Conservation (phyloP, 495 filamentous ascomycete species). For the Penicillium subrubescens region DNA sequence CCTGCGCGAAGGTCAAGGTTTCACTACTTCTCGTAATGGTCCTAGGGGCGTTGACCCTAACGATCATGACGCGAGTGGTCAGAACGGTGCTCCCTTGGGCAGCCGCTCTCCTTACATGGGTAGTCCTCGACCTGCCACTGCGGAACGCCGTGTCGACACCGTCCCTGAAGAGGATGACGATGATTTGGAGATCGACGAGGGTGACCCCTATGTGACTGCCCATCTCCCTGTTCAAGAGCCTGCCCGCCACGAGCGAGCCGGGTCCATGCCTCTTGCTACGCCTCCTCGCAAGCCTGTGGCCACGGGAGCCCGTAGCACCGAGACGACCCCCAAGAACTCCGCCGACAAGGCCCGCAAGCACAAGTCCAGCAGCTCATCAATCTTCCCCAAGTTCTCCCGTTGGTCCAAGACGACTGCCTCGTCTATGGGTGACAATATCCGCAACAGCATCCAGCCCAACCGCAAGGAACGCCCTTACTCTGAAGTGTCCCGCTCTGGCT, state of each 20-base stretch:
- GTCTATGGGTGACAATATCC: conserved; percentile 59
- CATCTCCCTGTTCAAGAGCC: conserved; percentile 39
- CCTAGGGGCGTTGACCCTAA: conserved; percentile 45
- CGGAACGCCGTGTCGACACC: conserved; percentile 82
- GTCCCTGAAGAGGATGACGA: conserved; percentile 81
- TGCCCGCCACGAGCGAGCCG: conserved; percentile 52
- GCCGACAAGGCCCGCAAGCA: conserved; percentile 83
- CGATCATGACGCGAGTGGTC: conserved; percentile 82
- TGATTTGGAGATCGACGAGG: conserved; percentile 55
- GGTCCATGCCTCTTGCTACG: conserved; percentile 68
- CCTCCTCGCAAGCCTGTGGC: conserved; percentile 66
- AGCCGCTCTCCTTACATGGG: conserved; percentile 80
- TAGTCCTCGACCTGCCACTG: conserved; percentile 55
- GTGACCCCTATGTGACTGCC: conserved; percentile 52
- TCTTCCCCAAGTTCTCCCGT: conserved; percentile 91
- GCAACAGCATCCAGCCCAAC: conserved; percentile 51
- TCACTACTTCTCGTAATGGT: conserved; percentile 24
- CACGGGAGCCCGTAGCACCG: conserved; percentile 61
- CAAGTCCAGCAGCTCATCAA: conserved; percentile 84
- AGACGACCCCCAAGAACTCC: conserved; percentile 69
- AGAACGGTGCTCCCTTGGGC: conserved; percentile 72
- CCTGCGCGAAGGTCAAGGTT: conserved; percentile 65
- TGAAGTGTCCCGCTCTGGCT: conserved; percentile 69
- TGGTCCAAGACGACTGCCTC: conserved; percentile 98
- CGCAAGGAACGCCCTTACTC: conserved; percentile 56